These are phyloP conservation scores for Lactarius vividus DNA, from an alignment of 768 basidiomycete species.

Conservation along the genomic window DNA sequence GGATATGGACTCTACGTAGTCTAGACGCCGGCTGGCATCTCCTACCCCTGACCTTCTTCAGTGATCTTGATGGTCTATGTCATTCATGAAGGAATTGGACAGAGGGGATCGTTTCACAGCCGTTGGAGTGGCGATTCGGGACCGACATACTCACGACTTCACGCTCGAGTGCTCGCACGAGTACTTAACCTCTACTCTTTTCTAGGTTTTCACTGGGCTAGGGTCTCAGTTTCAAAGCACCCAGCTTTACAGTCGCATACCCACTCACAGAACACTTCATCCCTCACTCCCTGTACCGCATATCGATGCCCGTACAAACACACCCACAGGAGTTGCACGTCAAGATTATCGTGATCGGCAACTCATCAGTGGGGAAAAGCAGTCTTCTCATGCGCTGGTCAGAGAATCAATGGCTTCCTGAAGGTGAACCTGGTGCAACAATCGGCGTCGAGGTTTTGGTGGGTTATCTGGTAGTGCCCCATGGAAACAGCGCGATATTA, in stretches of 20 bases:
- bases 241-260: not conserved
- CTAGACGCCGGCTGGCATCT: not conserved
- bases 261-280: not conserved
- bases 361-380: slow-evolving; percentile 89
- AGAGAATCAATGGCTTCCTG: slow-evolving; percentile 90
- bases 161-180: not conserved
- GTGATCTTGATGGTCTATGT: not conserved
- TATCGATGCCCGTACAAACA: not conserved
- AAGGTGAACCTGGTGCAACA: slow-evolving; percentile 84
- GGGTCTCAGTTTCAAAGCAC: not conserved
- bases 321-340: slow-evolving; percentile 47
- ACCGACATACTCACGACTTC: not conserved
- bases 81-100: slow-evolving; percentile 3
- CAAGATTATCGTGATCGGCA: slow-evolving; percentile 81
- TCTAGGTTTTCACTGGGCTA: not conserved
- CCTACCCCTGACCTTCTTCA: not conserved
- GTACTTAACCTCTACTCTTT: slow-evolving; percentile 1
- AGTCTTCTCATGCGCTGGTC: slow-evolving; percentile 92
- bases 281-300: not conserved
- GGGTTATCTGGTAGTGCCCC: slow-evolving; percentile 33
- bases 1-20: not conserved
- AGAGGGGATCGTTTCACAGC: slow-evolving; percentile 5
- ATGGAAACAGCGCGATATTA: not conserved
- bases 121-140: slow-evolving; percentile 2
- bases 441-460: slow-evolving; percentile 84